phyloP scores from a whole-genome alignment of 805 yeast species.

The Saturnispora serradocipensis region DNA sequence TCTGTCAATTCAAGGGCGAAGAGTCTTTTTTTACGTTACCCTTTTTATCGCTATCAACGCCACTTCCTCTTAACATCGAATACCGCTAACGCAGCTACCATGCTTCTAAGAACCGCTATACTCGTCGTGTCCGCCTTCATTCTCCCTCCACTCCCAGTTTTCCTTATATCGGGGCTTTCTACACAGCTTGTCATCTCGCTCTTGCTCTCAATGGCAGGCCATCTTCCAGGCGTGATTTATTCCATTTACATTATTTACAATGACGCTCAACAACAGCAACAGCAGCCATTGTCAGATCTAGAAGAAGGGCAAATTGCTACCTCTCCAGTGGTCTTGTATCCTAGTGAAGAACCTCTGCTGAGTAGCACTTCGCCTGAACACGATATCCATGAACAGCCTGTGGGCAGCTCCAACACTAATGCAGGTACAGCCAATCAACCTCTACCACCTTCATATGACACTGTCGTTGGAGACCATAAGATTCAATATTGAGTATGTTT shows the following conservation, averaged over 20 bases:
- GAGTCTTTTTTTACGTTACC: too few relatives aligned
- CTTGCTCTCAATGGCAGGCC: constrained; percentile 37
- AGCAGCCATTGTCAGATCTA: background rate
- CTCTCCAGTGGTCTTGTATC: too few relatives aligned
- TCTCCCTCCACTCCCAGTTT: constrained; percentile 68
- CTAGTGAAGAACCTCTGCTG: background rate
- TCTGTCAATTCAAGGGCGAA: background rate
- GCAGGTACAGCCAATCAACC: background rate
- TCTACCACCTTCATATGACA: constrained; percentile 18
- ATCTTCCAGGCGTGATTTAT: constrained; percentile 43
- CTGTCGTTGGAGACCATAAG: constrained; percentile 19
- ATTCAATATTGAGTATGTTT: constrained; percentile 11
- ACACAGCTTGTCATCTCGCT: constrained; percentile 39
- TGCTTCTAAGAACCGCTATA: constrained; percentile 14
- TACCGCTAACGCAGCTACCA: background rate
- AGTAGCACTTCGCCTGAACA: background rate
- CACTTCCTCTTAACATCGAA: background rate
- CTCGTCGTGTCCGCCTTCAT: constrained; percentile 52
- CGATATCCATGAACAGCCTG: background rate
- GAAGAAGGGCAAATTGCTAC: background rate
- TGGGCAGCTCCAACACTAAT: background rate
- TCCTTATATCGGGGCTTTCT: constrained; percentile 54
- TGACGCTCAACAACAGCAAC: background rate
- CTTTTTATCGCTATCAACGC: background rate
- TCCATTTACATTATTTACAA: constrained; percentile 33